Evolutionary conservation across 2,329 filamentous ascomycete genomes (phyloP).

Genomic region (Thermochaetoides dissita): DNA sequence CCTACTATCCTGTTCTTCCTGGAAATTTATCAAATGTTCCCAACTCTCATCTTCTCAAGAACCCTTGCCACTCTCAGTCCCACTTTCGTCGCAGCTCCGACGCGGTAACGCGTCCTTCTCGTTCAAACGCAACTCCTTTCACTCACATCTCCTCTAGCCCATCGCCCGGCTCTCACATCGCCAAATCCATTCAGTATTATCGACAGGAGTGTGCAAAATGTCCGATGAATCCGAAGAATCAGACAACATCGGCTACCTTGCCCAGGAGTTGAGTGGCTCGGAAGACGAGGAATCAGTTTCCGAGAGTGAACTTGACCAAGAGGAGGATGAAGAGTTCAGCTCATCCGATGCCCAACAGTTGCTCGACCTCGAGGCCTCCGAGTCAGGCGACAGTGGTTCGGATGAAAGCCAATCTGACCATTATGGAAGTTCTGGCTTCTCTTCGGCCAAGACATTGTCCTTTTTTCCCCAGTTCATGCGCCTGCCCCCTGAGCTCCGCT

Average conservation of each 20-base stretch:
- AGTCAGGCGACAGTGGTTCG: slow-evolving; percentile 15
- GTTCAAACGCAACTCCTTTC: no score
- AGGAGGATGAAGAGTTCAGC: no score
- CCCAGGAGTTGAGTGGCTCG: slow-evolving; percentile 11
- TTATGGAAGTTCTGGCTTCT: neutral
- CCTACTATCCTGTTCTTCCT: no score
- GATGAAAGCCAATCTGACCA: slow-evolving; percentile 1
- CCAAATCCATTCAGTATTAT: neutral
- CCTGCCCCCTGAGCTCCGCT: slow-evolving; percentile 23
- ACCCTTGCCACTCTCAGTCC: no score
- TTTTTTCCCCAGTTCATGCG: slow-evolving; percentile 22
- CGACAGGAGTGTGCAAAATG: neutral
- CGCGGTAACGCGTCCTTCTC: no score
- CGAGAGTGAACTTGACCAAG: neutral
- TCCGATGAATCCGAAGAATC: slow-evolving; percentile 7
- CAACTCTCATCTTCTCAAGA: no score
- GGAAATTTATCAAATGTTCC: no score
- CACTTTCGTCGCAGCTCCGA: no score
- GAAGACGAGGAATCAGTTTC: neutral
- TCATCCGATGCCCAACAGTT: neutral
- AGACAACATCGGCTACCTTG: slow-evolving; percentile 2
- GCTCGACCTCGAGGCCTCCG: slow-evolving; percentile 19
- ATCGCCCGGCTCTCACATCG: neutral
- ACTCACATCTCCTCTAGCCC: neutral
- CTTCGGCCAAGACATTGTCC: neutral